These are phyloP conservation scores for Leucosporidium scottii DNA, from an alignment of 768 basidiomycete genomes.

Conservation along the genomic window DNA sequence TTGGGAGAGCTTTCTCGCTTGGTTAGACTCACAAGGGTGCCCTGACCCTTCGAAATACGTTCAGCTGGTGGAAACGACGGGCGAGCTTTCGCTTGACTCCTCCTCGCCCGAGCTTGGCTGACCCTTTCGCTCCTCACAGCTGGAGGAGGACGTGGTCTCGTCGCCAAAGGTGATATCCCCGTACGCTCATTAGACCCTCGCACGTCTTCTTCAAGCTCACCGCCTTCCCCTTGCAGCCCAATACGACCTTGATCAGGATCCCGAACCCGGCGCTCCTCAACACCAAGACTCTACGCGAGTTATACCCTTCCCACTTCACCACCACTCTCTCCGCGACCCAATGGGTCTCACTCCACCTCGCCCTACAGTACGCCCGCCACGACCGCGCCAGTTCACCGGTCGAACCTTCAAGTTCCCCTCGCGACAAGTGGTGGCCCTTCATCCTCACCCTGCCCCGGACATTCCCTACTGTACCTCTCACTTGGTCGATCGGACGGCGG, in stretches of 20 bases:
- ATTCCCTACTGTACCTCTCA: conserved; percentile 75
- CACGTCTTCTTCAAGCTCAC: background rate
- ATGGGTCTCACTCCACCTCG: conserved; percentile 70
- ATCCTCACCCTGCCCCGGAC: conserved; percentile 65
- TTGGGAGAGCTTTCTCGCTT: background rate
- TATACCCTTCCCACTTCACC: conserved; percentile 49
- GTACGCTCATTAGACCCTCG: background rate
- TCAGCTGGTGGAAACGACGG: conserved; percentile 16
- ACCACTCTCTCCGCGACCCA: conserved; percentile 58
- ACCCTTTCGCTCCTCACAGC: background rate
- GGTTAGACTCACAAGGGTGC: background rate
- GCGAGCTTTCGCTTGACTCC: background rate
- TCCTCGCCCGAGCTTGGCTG: background rate
- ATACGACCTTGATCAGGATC: conserved; percentile 58
- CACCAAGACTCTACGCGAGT: conserved; percentile 55
- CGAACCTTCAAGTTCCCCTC: conserved; percentile 40
- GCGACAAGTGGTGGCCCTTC: conserved; percentile 52
- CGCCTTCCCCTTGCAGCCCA: conserved; percentile 43
- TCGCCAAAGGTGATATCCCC: conserved; percentile 10
- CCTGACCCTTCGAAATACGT: conserved; percentile 8
- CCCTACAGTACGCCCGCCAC: conserved; percentile 49
- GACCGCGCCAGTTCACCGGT: conserved; percentile 43
- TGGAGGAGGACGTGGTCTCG: conserved; percentile 29
- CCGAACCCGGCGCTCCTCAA: conserved; percentile 69
- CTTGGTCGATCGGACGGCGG: conserved; percentile 49